Evolutionary conservation across 805 yeast species (phyloP), one percentile per base, ranked within the genome.

Genomic region (Hanseniaspora mollemarum): DNA sequence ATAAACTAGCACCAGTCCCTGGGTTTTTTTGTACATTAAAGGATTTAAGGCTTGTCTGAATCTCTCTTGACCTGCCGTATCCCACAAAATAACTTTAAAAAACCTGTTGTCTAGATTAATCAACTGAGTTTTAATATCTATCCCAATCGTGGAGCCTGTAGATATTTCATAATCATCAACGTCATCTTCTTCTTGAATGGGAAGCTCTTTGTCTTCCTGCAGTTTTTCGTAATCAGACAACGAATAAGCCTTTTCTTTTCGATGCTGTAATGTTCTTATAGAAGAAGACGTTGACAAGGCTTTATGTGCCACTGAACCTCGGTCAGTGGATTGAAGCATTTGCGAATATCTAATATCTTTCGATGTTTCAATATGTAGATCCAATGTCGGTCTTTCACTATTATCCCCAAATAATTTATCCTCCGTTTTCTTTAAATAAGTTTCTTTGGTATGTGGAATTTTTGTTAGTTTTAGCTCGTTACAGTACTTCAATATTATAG

Each of bases 51-150:
- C 71, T 42, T 72, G 71, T 54, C 73, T 62, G 53, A 69, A 73
- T 46, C 75, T 61, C 56, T 72, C 76, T 59, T 72, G 76, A 3
- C 77, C 77, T 3, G 77, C 77, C 13, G 76, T 72, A 55, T 72
- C 76, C 76, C 76, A 73, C 49, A 72, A 57, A 8, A 68, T 68
- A 13, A 72, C 66, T 55, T 72, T 71, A 60, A 71, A 72, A 42
- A 62, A 62, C 40, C 69, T 59, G 22, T 71, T 68, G 55, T 71
- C 75, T 15, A 73, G 68, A 54, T 69, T 71, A 12, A 72, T 67
- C 13, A 67, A 54, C 45, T 70, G 67, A 8, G 71, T 69, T 58
- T 71, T 72, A 42, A 73, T 62, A 55, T 73, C 76, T 5, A 73
- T 69, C 13, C 77, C 77, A 35, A 73, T 67, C 0, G 76, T 72